These are phyloP conservation scores for Mycena crocata DNA, from an alignment of 768 basidiomycete genomes.

Conservation along the genomic window DNA sequence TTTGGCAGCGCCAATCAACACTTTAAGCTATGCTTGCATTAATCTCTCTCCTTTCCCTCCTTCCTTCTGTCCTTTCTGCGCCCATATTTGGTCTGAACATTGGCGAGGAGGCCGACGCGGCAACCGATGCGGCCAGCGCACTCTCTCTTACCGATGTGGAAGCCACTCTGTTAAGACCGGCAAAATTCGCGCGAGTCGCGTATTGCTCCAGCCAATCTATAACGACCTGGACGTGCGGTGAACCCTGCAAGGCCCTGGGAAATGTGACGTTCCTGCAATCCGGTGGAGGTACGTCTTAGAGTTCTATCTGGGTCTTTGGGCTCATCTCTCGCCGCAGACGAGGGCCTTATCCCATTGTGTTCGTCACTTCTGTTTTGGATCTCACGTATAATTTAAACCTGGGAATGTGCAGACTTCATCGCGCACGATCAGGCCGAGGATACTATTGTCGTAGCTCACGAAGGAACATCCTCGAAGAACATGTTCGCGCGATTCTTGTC, in stretches of 20 bases:
- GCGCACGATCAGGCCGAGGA: slow-evolving; percentile 48
- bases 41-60: slow-evolving; percentile 14
- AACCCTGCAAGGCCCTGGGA: slow-evolving; percentile 1
- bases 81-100: slow-evolving; percentile 16
- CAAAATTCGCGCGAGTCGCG: slow-evolving; percentile 49
- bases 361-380: slow-evolving; percentile 20
- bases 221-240: slow-evolving; percentile 36
- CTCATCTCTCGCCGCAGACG: slow-evolving; percentile 36
- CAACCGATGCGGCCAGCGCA: not conserved
- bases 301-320: not conserved
- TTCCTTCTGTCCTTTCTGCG: slow-evolving; percentile 19
- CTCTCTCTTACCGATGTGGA: not conserved
- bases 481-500: slow-evolving; percentile 37
- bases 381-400: not conserved
- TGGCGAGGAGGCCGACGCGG: not conserved
- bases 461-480: slow-evolving; percentile 51
- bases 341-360: slow-evolving; percentile 44
- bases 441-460: slow-evolving; percentile 54
- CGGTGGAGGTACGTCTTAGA: slow-evolving; percentile 48
- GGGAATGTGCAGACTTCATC: slow-evolving; percentile 45
- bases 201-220: slow-evolving; percentile 51
- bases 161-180: slow-evolving; percentile 40
- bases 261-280: slow-evolving; percentile 28
- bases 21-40: slow-evolving; percentile 23
- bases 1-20: slow-evolving; percentile 16